Evolutionary conservation across 2,329 filamentous ascomycete species (phyloP), one percentile per base, ranked within the genome.

Genomic region (Corinectria fuckeliana): DNA sequence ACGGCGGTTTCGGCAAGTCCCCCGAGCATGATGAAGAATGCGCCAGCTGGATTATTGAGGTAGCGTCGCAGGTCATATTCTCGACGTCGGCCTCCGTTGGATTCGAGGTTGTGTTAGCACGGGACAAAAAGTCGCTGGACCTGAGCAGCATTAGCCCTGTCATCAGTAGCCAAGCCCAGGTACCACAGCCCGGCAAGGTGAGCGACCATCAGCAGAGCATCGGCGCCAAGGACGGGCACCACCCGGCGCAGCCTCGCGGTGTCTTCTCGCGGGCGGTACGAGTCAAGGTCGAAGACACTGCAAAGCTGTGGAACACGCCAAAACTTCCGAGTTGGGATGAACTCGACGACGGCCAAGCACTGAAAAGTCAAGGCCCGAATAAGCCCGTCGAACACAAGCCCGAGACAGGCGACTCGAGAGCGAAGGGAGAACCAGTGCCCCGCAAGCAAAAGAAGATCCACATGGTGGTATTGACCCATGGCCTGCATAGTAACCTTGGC

Each of bases 41-140:
- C 61, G 87, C 90, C 53, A 90, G 88, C 20, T 99, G 95, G 95
- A 82, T 97, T 53, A 86, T 99, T 44, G 95, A 99, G 77, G 86
- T 99, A 42, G 82, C 92, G 34, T 96, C 92, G 14, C 95, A 99
- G 76, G 91, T 98, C 62, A 87, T 99, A 47, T 99, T 99, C 75
- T 98, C 95, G 2, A 88, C 86, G 25, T 93, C 91, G 28, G 95
- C 93, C 1, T 89, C 89, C 11, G 94, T 98, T 3, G 88, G 90
- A 66, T 99, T 92, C 74, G 95, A 99, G 74, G 76, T 99, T 21
- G 77, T 97, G 32, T 82, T 99, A 28, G 92, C 91, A 25, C 86
- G 94, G 54, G 94, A 99, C 73, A 87, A 92, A 72, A 91, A 92
- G 72, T 95, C 92, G 39, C 76, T 97, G 44, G 89, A 87, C 58